These are phyloP conservation scores for Sungouiozyma intestinalis DNA, from an alignment of 805 yeast genomes.

Conservation along the genomic window DNA sequence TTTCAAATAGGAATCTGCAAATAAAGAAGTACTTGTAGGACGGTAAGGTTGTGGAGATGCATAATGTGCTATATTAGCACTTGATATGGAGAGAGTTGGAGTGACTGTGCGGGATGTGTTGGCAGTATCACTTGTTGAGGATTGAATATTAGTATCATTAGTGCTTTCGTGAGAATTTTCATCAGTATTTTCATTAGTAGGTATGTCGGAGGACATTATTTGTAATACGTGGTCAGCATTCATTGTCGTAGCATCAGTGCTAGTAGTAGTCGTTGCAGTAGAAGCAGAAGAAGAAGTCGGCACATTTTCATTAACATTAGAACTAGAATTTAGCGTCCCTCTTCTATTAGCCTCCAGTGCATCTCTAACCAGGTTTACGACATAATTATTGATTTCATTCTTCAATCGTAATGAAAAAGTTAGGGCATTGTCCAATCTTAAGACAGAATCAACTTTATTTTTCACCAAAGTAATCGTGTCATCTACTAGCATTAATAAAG, in stretches of 20 bases:
- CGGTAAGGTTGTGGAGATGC: constrained; percentile 19
- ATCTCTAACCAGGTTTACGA: constrained; percentile 49
- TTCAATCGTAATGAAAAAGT: constrained; percentile 69
- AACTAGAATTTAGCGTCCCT: constrained; percentile 5
- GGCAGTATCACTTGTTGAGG: background rate
- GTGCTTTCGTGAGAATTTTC: background rate
- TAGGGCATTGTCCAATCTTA: constrained; percentile 62
- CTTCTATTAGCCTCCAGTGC: constrained; percentile 43
- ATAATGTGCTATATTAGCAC: constrained; percentile 6
- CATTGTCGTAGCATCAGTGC: no score
- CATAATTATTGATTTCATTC: constrained; percentile 64
- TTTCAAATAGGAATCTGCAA: constrained; percentile 33
- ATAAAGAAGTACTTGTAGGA: constrained; percentile 19
- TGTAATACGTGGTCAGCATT: no score
- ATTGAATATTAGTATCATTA: background rate
- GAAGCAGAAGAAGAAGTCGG: no score
- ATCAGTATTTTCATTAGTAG: background rate
- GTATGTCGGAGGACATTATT: no score
- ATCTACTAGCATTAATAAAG: constrained; percentile 47
- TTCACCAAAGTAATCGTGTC: constrained; percentile 56
- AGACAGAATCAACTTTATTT: constrained; percentile 58
- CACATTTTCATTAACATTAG: background rate
- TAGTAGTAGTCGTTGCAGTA: no score
- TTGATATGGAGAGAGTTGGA: background rate
- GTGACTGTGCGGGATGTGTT: constrained; percentile 1